phyloP scores from a whole-genome alignment of 2,329 filamentous ascomycete genomes.

The Curvularia hawaiiensis region DNA sequence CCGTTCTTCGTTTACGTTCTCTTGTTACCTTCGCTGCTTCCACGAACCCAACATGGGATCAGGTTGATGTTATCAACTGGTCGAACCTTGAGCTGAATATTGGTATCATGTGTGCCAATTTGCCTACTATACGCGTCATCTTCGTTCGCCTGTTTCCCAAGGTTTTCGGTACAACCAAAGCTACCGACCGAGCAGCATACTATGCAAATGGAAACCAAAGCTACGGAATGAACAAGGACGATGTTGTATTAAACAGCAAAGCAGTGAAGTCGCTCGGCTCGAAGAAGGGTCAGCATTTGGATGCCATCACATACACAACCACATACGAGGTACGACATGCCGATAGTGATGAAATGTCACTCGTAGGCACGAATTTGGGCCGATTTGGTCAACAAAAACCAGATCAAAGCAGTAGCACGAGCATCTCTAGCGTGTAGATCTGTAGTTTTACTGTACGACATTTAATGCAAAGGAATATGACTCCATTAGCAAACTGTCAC shows the following conservation, averaged over 20 bases:
- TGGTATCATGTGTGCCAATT: constrained; percentile 53
- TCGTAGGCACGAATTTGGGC: constrained; percentile 14
- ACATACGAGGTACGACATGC: constrained; percentile 21
- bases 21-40: constrained; percentile 52
- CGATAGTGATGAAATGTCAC: constrained; percentile 19
- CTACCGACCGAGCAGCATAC: constrained; percentile 17
- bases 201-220: constrained; percentile 20
- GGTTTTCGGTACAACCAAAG: constrained; percentile 43
- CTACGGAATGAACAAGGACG: constrained; percentile 31
- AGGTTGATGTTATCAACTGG: constrained; percentile 50
- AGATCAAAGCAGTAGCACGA: constrained; percentile 13
- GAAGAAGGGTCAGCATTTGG: neutral
- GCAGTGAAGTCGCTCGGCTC: constrained; percentile 7
- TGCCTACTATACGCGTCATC: constrained; percentile 50
- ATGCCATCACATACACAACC: constrained; percentile 22
- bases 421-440: constrained; percentile 18
- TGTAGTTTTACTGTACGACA: constrained; percentile 9
- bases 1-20: constrained; percentile 51
- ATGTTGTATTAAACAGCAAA: constrained; percentile 14
- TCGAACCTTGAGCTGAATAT: constrained; percentile 51
- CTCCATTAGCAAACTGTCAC: neutral
- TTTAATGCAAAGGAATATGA: neutral
- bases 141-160: constrained; percentile 46
- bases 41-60: constrained; percentile 50
- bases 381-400: constrained; percentile 8